These are phyloP conservation scores for Dactylonectria macrodidyma DNA, from an alignment of 2,329 filamentous ascomycete species.

Conservation along the genomic window DNA sequence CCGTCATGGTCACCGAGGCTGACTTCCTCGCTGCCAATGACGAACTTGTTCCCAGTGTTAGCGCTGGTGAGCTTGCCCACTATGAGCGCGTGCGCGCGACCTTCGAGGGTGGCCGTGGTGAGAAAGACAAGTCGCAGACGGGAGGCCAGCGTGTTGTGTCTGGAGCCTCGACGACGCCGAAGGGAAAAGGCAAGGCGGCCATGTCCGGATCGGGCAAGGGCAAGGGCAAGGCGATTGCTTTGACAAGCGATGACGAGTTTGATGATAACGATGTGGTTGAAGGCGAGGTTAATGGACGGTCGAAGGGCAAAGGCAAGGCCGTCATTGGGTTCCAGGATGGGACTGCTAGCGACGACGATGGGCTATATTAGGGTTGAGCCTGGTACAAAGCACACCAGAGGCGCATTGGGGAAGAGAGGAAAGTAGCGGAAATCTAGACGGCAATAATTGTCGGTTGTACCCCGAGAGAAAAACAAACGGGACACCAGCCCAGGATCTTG, in stretches of 20 bases:
- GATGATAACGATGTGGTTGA: conserved; percentile 52
- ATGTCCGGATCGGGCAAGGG: conserved; percentile 46
- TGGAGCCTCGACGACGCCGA: conserved; percentile 48
- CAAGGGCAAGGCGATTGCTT: conserved; percentile 53
- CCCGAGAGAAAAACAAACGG: conserved; percentile 31
- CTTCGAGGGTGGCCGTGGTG: conserved; percentile 77
- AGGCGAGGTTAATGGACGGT: conserved; percentile 50
- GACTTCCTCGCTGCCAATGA: conserved; percentile 87
- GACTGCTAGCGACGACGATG: conserved; percentile 70
- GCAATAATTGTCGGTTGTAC: conserved; percentile 36
- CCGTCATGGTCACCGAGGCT: conserved; percentile 89
- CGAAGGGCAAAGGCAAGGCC: conserved; percentile 72
- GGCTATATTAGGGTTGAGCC: conserved; percentile 62
- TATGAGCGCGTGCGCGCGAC: conserved; percentile 87
- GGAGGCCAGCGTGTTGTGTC: conserved; percentile 44
- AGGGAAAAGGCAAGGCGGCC: conserved; percentile 53
- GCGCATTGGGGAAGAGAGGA: conserved; percentile 19
- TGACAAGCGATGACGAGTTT: conserved; percentile 52
- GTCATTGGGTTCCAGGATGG: conserved; percentile 67
- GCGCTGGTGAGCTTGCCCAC: conserved; percentile 90
- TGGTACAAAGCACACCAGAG: background rate
- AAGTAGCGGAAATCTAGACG: conserved; percentile 23
- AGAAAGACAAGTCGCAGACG: conserved; percentile 51
- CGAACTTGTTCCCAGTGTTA: conserved; percentile 95
- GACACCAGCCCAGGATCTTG: conserved; percentile 30